Evolutionary conservation across 1,284 basidiomycete genomes (phyloP), one percentile per base, ranked within the genome.

Genomic region (Ceratobasidium sp.): DNA sequence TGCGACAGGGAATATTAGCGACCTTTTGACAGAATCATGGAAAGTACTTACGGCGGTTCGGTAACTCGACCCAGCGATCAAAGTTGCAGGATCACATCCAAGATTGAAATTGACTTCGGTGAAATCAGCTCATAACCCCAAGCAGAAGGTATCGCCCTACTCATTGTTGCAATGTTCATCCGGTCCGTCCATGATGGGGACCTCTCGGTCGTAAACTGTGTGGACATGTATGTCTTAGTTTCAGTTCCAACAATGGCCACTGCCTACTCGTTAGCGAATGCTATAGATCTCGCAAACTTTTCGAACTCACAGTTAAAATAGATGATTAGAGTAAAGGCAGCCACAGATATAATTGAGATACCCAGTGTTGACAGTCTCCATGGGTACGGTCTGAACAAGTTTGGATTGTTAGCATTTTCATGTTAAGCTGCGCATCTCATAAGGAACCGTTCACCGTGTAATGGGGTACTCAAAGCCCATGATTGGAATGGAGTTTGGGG

Each of bases 381-480:
- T 17, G 64, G 64, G 26, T 66, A 66, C 12, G 64, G 46, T 12
- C 64, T 48, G n/a, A 48, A 5, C 13, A 48, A 3, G 5, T 12
- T n/a, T 56, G 17, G 33, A n/a, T 20, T 42, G 12, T 33, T 38
- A n/a, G 7, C 33, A 64, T 13, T 44, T 42, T 40, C 7, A 62
- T 33, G 59, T 33, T 17, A 42, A 42, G 44, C 4, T 9, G 4
- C 33, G 33, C 33, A 33, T 33, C 33, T 33, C 10, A 26, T 66
- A 26, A 40, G 28, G 15, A 28, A 66, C 10, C 15, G 26, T 44
- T 66, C n/a, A 66, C 64, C 64, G 64, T 28, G 64, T 66, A 42
- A 66, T 48, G 17, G 64, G 64, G 28, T 66, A 66, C 3, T 50
- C 64, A 50, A 66, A 66, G n/a, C 44, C 57, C 57, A 59, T 33